phyloP scores from a whole-genome alignment of 208 protist genomes.

The Trichomonas tenax region DNA sequence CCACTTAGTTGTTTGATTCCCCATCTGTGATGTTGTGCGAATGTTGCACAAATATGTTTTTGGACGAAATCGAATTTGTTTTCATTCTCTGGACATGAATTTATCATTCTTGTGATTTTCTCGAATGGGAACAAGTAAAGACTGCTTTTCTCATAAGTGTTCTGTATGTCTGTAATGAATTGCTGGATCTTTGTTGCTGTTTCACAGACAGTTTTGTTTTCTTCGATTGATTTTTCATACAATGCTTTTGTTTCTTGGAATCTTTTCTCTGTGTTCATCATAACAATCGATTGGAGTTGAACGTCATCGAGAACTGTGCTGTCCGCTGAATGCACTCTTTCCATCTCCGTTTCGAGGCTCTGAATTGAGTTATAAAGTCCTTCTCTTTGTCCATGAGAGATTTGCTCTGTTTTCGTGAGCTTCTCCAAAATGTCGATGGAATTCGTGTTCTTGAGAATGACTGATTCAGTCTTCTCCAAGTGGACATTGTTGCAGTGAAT shows the following conservation, averaged over 20 bases:
- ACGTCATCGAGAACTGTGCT: background rate
- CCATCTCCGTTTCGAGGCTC: background rate
- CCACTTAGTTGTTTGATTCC: background rate
- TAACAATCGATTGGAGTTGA: background rate
- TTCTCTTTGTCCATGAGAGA: background rate
- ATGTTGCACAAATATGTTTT: background rate
- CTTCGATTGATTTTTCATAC: background rate
- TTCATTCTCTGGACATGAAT: background rate
- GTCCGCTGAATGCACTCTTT: background rate
- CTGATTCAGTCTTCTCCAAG: background rate
- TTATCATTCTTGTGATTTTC: background rate
- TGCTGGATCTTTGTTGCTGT: background rate
- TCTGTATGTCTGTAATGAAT: background rate
- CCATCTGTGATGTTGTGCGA: background rate
- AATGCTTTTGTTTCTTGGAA: background rate
- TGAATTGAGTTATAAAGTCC: background rate
- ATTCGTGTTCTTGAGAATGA: background rate
- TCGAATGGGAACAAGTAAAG: background rate
- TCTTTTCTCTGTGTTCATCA: background rate
- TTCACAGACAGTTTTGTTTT: background rate
- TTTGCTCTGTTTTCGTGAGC: background rate
- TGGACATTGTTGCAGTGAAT: background rate
- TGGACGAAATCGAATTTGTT: background rate
- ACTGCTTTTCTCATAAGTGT: background rate
- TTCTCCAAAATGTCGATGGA: background rate